Evolutionary conservation across 2,329 filamentous ascomycete genomes (phyloP).

Genomic region (Phaeophleospora eucalypticola): DNA sequence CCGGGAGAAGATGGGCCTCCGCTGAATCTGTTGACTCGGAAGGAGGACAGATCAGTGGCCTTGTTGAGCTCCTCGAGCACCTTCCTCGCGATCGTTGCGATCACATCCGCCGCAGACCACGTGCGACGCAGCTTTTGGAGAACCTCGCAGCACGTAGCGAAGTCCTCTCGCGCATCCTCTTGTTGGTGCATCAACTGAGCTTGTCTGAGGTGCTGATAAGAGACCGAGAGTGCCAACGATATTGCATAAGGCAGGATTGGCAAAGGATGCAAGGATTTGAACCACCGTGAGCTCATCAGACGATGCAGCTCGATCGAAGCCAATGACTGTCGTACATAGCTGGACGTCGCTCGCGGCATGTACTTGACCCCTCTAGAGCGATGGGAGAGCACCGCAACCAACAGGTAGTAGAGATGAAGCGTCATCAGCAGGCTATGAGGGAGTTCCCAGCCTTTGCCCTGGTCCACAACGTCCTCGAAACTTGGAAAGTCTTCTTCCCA

Average conservation of each 20-base stretch:
- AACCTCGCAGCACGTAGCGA: conserved; percentile 42
- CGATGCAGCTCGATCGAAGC: conserved; percentile 53
- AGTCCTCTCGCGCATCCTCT: conserved; percentile 43
- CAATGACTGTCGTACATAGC: conserved; percentile 52
- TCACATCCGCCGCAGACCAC: conserved; percentile 46
- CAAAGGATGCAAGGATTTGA: conserved; percentile 46
- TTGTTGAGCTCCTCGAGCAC: conserved; percentile 30
- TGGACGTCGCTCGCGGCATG: conserved; percentile 44
- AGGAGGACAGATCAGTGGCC: conserved; percentile 24
- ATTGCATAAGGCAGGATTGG: conserved; percentile 55
- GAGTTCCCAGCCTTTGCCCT: conserved; percentile 42
- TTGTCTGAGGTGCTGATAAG: conserved; percentile 54
- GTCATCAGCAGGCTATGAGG: conserved; percentile 40
- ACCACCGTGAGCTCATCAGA: conserved; percentile 44
- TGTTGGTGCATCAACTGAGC: conserved; percentile 47
- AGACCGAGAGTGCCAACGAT: conserved; percentile 52
- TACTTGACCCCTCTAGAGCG: conserved; percentile 43
- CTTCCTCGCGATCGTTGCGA: conserved; percentile 36
- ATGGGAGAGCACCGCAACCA: conserved; percentile 54
- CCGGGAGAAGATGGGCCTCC: conserved; percentile 14
- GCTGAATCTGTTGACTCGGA: conserved; percentile 21
- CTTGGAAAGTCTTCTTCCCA: conserved; percentile 41
- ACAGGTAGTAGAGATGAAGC: conserved; percentile 55
- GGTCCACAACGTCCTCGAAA: conserved; percentile 21
- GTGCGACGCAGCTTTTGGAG: conserved; percentile 42